Evolutionary conservation across 345 rosid species (phyloP).

Genomic region (Acer campestre): DNA sequence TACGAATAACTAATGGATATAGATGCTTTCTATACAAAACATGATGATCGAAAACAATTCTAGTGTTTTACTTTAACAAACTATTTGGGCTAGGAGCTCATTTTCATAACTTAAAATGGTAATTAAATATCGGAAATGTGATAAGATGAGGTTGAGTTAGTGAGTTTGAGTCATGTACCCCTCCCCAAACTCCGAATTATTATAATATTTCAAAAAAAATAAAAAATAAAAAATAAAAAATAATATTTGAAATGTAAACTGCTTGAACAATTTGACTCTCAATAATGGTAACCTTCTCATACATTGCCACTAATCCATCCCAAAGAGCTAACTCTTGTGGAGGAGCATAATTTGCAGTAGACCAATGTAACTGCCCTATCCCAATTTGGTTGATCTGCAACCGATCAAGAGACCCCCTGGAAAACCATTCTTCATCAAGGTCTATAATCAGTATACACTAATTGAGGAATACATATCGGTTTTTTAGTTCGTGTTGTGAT

Average conservation of each 20-base stretch:
- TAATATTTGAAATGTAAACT: conserved; percentile 1
- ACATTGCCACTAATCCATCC: conserved; percentile 90
- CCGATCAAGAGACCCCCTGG: conserved; percentile 75
- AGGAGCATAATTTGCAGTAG: conserved; percentile 90
- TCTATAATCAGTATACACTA: background rate
- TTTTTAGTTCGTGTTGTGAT: too few species aligned
- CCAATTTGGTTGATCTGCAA: conserved; percentile 80
- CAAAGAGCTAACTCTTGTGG: conserved; percentile 78
- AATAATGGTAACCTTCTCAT: conserved; percentile 66
- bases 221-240: too few species aligned
- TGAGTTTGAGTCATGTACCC: too few species aligned
- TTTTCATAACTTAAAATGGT: background rate
- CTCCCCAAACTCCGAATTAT: too few species aligned
- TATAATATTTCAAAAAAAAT: too few species aligned
- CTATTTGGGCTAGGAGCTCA: background rate
- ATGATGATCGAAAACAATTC: background rate
- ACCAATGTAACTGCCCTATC: conserved; percentile 93
- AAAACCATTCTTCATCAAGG: conserved; percentile 16
- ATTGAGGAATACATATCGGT: too few species aligned
- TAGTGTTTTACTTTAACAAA: background rate
- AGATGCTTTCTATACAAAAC: background rate
- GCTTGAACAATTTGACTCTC: background rate
- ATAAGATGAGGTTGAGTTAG: too few species aligned
- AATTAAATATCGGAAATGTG: background rate
- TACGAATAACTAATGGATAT: background rate